Evolutionary conservation across 345 rosid species (phyloP).

Genomic region (Gossypium ekmanianum): DNA sequence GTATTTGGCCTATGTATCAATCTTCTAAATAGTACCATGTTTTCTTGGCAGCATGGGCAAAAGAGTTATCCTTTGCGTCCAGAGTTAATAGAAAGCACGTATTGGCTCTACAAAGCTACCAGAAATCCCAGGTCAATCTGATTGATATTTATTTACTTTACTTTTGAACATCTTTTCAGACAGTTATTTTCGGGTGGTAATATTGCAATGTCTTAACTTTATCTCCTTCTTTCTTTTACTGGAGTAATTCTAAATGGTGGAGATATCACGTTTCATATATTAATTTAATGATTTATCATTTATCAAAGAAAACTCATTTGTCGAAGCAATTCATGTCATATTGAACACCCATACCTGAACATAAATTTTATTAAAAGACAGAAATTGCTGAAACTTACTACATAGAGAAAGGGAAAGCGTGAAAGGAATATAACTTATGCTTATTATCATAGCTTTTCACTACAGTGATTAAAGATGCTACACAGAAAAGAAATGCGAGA

Average conservation of each 20-base stretch:
- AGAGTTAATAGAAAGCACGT: slow-evolving; percentile 93
- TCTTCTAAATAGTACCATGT: neutral
- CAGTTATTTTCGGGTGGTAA: neutral
- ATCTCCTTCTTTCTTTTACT: neutral
- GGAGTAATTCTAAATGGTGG: neutral
- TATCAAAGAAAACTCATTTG: neutral
- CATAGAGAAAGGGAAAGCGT: neutral
- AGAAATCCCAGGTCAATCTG: slow-evolving; percentile 69
- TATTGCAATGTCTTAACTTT: neutral
- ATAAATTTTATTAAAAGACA: neutral
- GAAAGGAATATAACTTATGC: neutral
- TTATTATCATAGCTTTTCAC: neutral
- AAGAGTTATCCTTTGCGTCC: slow-evolving; percentile 97
- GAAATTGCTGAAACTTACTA: neutral
- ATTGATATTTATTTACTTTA: neutral
- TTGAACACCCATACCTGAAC: neutral
- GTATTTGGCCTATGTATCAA: slow-evolving; percentile 40
- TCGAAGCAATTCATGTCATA: slow-evolving; percentile 1
- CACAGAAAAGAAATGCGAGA: neutral
- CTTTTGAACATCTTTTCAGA: neutral
- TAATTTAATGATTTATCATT: neutral
- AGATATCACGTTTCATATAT: neutral
- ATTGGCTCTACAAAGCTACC: slow-evolving; percentile 98
- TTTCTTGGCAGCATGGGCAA: slow-evolving; percentile 74
- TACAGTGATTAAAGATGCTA: neutral